Evolutionary conservation across 805 yeast genomes (phyloP).

Genomic region (Jamesozyma gamospora): DNA sequence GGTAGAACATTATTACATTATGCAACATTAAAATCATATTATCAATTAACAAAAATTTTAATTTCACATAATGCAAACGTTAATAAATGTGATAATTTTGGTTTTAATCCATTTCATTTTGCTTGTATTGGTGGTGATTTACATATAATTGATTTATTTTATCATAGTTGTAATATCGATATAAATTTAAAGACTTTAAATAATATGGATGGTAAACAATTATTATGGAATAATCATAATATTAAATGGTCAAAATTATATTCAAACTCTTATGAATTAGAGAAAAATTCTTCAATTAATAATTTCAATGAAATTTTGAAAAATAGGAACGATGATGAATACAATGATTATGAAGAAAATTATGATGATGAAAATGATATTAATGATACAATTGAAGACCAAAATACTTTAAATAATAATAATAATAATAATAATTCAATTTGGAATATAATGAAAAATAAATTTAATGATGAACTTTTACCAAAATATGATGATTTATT

Average conservation of each 20-base stretch:
- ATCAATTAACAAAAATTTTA: conserved; percentile 50
- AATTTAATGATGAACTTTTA: conserved; percentile 33
- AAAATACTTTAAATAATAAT: neutral
- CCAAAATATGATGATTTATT: conserved; percentile 65
- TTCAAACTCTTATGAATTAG: conserved; percentile 19
- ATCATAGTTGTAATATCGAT: conserved; percentile 52
- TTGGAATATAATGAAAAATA: conserved; percentile 29
- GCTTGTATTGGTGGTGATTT: conserved; percentile 71
- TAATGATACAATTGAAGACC: neutral
- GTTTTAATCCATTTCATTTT: conserved; percentile 76
- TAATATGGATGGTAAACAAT: conserved; percentile 34
- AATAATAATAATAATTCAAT: conserved; percentile 11
- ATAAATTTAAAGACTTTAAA: conserved; percentile 41
- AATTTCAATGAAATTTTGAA: neutral
- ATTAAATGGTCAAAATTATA: conserved; percentile 25
- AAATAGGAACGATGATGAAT: neutral
- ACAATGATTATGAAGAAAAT: conserved; percentile 2
- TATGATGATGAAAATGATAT: neutral
- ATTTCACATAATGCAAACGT: conserved; percentile 55
- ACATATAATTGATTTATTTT: conserved; percentile 48
- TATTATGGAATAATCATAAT: conserved; percentile 25
- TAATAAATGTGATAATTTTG: conserved; percentile 66
- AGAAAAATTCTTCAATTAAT: conserved; percentile 6
- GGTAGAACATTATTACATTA: conserved; percentile 85
- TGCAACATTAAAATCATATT: conserved; percentile 68